Percentiles rank a stretch among this genome's conserved stretches.
These are phyloP conservation scores for Picochlorum sp. DNA, from an alignment of 139 green algal genomes.

Conservation along the genomic window DNA sequence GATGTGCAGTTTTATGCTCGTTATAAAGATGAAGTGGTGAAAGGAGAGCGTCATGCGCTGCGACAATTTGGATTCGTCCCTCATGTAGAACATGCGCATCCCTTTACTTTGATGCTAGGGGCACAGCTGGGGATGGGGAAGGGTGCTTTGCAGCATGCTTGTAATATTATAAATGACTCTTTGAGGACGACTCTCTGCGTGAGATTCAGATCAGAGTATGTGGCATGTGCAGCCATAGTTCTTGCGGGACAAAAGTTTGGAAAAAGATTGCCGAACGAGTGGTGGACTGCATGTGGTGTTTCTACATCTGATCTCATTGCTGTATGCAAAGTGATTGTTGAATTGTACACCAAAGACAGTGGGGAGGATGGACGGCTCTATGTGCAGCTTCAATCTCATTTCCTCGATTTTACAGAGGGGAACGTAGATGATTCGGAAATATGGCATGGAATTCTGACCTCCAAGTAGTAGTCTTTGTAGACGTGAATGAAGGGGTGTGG, in stretches of 20 bases:
- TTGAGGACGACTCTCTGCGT: slow-evolving; percentile 82
- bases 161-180: slow-evolving; percentile 86
- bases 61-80: slow-evolving; percentile 73
- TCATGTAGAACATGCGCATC: slow-evolving; percentile 87
- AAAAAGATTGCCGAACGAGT: slow-evolving; percentile 38
- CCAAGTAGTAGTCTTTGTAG: too few species aligned
- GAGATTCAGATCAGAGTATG: slow-evolving; percentile 57
- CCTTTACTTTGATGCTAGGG: slow-evolving; percentile 74
- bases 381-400: too few species aligned
- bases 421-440: too few species aligned
- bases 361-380: too few species aligned
- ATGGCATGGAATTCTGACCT: too few species aligned
- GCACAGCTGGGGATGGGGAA: slow-evolving; percentile 32
- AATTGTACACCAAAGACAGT: background rate
- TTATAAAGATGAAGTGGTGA: slow-evolving; percentile 51
- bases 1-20: slow-evolving; percentile 29
- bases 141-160: slow-evolving; percentile 56
- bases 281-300: background rate
- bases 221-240: slow-evolving; percentile 85
- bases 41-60: slow-evolving; percentile 69
- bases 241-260: slow-evolving; percentile 53
- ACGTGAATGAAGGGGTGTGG: too few species aligned
- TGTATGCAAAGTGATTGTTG: too few species aligned
- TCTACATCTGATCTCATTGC: too few species aligned
- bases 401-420: too few species aligned